Evolutionary conservation across 2,329 filamentous ascomycete genomes (phyloP), one percentile per base, ranked within the genome.

Genomic region (Hymenoscyphus salicellus): DNA sequence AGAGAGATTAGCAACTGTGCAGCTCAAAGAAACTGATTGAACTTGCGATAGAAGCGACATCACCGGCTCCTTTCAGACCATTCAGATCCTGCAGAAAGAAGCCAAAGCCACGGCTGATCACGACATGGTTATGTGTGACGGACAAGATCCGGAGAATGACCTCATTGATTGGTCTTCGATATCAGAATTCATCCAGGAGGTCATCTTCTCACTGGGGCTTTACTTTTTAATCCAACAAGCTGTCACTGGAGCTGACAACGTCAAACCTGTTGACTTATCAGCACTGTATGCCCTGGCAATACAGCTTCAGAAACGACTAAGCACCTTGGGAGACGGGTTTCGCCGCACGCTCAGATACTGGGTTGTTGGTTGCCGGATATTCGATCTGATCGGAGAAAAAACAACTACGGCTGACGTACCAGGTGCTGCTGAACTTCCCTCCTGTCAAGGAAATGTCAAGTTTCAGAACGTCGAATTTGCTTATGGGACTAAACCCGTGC

Each of bases 51-150:
- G 43, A 49, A 10, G 43, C 43, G 43, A 49, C 20, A 3, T 49
- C 43, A 49, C 20, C 43, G 43, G 43, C 16, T 49, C 43, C 43
- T 49, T 4, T 23, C 43, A 49, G 43, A 49, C 43, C 20, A 49
- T 49, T 23, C 43, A 49, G 43, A 49, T 49, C 43, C 43, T 49
- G 43, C 43, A 49, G 43, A 49, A 49, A 49, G 43, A 49, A 49
- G 43, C 10, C 43, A 49, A 49, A 49, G 43, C 43, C 43, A 49
- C 43, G 3, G 43, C 43, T 17, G 43, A 49, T 49, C 43, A 49
- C 43, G 43, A 49, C 43, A 49, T 49, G 43, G 43, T 23, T 49
- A 49, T 49, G 43, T 49, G 20, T 23, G 43, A 49, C 20, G 43
- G 43, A 23, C 43, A 49, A 23, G 43, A 49, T 49, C 43, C 43